These are phyloP conservation scores for Eutrema salsugineum DNA, from an alignment of 441 rosid species.

Conservation along the genomic window DNA sequence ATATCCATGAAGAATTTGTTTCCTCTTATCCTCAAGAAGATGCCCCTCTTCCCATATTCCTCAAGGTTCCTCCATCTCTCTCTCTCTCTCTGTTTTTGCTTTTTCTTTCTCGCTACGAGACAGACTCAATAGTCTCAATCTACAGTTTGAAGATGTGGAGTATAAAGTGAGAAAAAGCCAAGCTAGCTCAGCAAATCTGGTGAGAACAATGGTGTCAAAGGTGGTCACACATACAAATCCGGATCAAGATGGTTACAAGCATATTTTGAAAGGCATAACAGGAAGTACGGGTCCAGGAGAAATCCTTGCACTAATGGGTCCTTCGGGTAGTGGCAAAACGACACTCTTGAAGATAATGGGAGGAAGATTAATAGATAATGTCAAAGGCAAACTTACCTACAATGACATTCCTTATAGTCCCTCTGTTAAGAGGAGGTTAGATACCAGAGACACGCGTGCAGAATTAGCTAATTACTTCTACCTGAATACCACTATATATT, in stretches of 20 bases:
- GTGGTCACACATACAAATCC: constrained; percentile 49
- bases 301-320: constrained; percentile 95
- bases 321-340: constrained; percentile 98
- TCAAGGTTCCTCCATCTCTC: constrained; percentile 51
- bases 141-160: constrained; percentile 89
- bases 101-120: not conserved
- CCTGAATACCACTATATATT: not conserved
- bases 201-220: constrained; percentile 66
- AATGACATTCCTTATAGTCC: constrained; percentile 74
- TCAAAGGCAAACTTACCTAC: constrained; percentile 68
- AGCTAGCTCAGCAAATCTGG: constrained; percentile 49
- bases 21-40: constrained; percentile 37
- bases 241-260: constrained; percentile 67
- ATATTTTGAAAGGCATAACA: constrained; percentile 82
- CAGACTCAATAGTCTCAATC: not conserved
- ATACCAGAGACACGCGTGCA: not conserved
- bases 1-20: constrained; percentile 44
- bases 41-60: constrained; percentile 80
- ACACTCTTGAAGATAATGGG: constrained; percentile 83
- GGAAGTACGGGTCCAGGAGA: constrained; percentile 94
- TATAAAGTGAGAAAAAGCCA: constrained; percentile 55
- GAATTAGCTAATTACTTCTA: not conserved
- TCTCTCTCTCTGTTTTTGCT: not conserved
- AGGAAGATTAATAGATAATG: constrained; percentile 74
- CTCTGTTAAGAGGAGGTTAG: constrained; percentile 75